These are phyloP conservation scores for Daldinia sp. DNA, from an alignment of 2,329 filamentous ascomycete genomes.

Conservation along the genomic window DNA sequence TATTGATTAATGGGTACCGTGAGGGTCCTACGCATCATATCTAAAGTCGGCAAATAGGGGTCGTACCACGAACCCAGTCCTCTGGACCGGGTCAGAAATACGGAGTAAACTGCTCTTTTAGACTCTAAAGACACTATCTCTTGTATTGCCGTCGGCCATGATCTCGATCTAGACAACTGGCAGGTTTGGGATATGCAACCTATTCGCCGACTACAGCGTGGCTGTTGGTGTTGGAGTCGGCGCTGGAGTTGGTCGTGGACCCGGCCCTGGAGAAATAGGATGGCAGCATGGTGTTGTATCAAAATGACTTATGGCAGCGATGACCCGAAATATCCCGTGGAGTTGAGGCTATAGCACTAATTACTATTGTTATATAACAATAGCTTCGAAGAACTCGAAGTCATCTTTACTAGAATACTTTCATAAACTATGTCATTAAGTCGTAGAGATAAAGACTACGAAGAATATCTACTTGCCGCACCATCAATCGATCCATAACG, in stretches of 20 bases:
- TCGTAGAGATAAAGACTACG: neutral
- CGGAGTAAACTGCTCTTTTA: conserved; percentile 3
- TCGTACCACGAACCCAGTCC: conserved; percentile 11
- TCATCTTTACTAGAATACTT: neutral
- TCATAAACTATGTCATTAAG: neutral
- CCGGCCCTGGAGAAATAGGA: neutral
- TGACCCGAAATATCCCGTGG: neutral
- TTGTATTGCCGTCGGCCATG: neutral
- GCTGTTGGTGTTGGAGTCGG: conserved; percentile 3
- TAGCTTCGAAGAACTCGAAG: neutral
- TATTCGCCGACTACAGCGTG: neutral
- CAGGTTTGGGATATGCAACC: neutral
- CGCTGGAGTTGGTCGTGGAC: conserved; percentile 16
- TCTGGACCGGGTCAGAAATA: conserved; percentile 15
- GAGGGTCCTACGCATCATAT: neutral
- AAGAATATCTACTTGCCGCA: neutral
- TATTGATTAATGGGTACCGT: conserved; percentile 14
- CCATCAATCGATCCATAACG: neutral
- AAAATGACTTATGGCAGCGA: neutral
- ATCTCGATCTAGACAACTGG: conserved; percentile 12
- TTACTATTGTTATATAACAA: neutral
- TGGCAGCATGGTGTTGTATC: conserved; percentile 7
- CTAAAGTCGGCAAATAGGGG: conserved; percentile 15
- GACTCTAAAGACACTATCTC: neutral
- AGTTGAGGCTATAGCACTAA: neutral